Evolutionary conservation across 2,329 filamentous ascomycete species (phyloP), one percentile per base, ranked within the genome.

Genomic region (Trichoderma polysporum): DNA sequence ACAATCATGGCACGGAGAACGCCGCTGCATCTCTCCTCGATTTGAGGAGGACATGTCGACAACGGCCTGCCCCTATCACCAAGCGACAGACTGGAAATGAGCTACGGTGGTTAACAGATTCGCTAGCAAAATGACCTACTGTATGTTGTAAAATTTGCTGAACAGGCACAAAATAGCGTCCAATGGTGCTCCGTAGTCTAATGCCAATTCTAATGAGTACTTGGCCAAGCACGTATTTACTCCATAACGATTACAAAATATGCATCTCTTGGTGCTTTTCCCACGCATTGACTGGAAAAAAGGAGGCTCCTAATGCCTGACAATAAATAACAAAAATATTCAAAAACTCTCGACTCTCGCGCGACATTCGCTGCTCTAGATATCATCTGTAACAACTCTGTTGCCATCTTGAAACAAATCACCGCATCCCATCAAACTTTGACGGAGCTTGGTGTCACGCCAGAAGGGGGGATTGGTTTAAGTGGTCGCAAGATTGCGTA

Each of bases 381-480:
- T 17, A 31, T 17, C n/a, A 57, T 37, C 52, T 65, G 61, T 57
- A 47, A 65, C 61, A 37, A 25, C 37, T 65, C 33, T 65, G 61
- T 65, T 57, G 52, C 61, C 37, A 37, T 29, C 27, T 57, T 65
- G 61, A 65, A 65, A 65, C 61, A 47, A 54, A 45, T 35, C 61
- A 31, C 37, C 31, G 27, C 60, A 41, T 54, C 60, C 49, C 49
- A 53, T 9, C 57, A 31, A 53, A 22, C 47, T n/a, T 47, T 61
- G 59, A 62, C 33, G 60, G 31, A 63, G 49, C 49, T 22, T 41
- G 52, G 47, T 25, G 35, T 50, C 27, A 63, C 59, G 49, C 60
- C 49, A 41, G 29, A 29, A 41, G 17, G 35, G 49, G 25, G 49
- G 39, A 27, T 17, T 49, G 41, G n/a, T 37, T 17, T 53, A 2